Base-by-base conservation (phyloP, 2,329 filamentous ascomycete species). In the Westerdykella aurantiaca region DNA sequence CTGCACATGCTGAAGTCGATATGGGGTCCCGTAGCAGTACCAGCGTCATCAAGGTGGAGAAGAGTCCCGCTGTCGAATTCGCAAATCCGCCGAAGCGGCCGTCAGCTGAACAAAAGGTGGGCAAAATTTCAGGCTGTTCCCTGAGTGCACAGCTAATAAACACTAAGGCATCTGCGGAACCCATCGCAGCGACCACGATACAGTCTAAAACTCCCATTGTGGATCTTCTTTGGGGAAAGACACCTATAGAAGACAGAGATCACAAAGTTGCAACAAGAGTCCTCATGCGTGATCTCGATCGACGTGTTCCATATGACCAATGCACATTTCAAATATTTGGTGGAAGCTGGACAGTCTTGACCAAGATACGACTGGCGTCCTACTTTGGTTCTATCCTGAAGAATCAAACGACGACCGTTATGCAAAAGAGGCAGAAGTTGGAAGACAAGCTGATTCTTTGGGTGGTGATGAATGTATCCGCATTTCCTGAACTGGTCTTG, bases 221-320 rank as follows among this genome's bases (percentile, higher is more conserved):
- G 13, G 42, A 48, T 38, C 29, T 45, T 13, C 42, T 48, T 21
- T 48, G 42, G 42, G 45, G 42, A 13, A 14, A 5, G 12, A 13
- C 18, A 13, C 10, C 11, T 12, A 34, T 44, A 34, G 12, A 10
- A 3, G 21, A 45, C 10, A n/a, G 37, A 1, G 18, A 43, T 3
- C 38, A 1, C 9, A 34, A 21, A 33, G 13, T n/a, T 31, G 7
- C 38, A 41, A 10, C 42, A 13, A 31, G 46, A 16, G 37, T 14
- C 6, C 31, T 56, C 1, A 46, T 55, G 31, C 7, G 33, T 5
- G 43, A 44, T 6, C 37, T 57, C 10, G 17, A 43, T 3, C 45
- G 39, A 2, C 54, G 53, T 46, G 37, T 54, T 0, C 13, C 52
- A 11, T 47, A 45, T 2, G 38, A 48, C 10, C n/a, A 42, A 4